Base-by-base conservation (phyloP, 352 stramenopile genomes). In the Phytophthora hybrid region DNA sequence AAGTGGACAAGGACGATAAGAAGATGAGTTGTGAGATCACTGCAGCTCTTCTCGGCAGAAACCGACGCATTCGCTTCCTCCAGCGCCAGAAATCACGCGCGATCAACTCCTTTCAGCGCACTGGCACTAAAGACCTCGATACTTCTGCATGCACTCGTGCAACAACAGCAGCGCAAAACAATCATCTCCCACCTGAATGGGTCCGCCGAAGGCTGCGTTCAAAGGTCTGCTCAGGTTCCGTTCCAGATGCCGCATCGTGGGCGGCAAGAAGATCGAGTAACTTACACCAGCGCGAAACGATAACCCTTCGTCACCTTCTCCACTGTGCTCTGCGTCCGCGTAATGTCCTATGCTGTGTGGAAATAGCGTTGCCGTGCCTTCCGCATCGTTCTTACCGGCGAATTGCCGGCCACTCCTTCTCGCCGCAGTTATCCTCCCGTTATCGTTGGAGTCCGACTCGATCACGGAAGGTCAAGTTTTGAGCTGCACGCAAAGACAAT, bases 111-210 rank as follows among this genome's bases (percentile, higher is more conserved):
- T 47, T 75, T 66, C 8, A 74, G n/a, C 23, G 55, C 54, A 10
- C 46, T 23, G 1, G 29, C 23, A 1, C 61, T 56, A 11, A 66
- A 58, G 2, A 21, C 58, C 9, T 29, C 9, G 14, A 74, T 59
- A 31, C 44, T 66, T 65, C 37, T 55, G 34, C 13, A 61, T 66
- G 23, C 66, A 70, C 34, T 74, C 55, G n/a, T 74, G 68, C 2
- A 32, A 67, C 19, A 66, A 16, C 19, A 73, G 49, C 29, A 73
- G 47, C 4, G 59, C 63, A 41, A 63, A 71, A 1, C 29, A 52
- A 5, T 89, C 59, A 29, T 83, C 85, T 61, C 82, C 76, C 37
- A 70, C 78, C 57, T 79, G 62, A 60, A 77, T 73, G 31, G 76
- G 5, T 59, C 64, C 13, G 32, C 26, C 18, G 23, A 66, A 29